Evolutionary conservation across 2,329 filamentous ascomycete genomes (phyloP).

Genomic region (Pseudogymnoascus destructans): DNA sequence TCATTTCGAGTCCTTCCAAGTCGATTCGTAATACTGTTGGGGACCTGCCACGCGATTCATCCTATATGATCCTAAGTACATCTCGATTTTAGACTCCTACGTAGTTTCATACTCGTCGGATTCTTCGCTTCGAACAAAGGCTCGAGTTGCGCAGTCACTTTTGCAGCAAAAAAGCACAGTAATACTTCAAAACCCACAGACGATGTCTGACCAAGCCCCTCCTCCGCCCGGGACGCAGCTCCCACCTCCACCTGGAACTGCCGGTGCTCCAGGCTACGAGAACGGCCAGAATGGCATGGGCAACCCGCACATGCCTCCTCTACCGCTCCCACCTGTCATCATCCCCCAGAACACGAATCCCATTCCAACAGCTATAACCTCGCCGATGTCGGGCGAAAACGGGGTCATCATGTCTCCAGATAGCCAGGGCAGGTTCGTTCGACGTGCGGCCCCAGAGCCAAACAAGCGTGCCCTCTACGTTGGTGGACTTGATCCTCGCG

Average conservation of each 20-base stretch:
- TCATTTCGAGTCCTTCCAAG: conserved; percentile 3
- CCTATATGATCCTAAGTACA: background rate
- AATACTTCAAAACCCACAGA: background rate
- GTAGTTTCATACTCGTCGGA: conserved; percentile 9
- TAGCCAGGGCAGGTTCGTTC: conserved; percentile 65
- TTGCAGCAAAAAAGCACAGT: background rate
- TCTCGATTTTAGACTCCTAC: conserved; percentile 6
- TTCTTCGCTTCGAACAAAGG: background rate
- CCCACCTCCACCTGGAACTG: conserved; percentile 52
- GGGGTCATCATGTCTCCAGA: conserved; percentile 69
- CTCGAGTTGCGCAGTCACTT: conserved; percentile 1
- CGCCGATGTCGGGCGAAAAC: conserved; percentile 61
- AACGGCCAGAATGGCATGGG: conserved; percentile 58
- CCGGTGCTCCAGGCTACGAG: conserved; percentile 66
- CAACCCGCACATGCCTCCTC: conserved; percentile 75
- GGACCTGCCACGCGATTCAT: background rate
- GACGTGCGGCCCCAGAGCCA: conserved; percentile 88
- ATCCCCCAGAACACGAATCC: conserved; percentile 96
- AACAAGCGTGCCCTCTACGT: conserved; percentile 98
- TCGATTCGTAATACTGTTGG: conserved; percentile 4
- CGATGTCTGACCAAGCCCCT: conserved; percentile 68
- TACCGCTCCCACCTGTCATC: conserved; percentile 67
- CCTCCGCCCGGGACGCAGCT: conserved; percentile 50
- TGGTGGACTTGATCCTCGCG: conserved; percentile 83
- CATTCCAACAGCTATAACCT: conserved; percentile 84